Evolutionary conservation across 768 basidiomycete species (phyloP).

Genomic region (Lyophyllum shimeji): DNA sequence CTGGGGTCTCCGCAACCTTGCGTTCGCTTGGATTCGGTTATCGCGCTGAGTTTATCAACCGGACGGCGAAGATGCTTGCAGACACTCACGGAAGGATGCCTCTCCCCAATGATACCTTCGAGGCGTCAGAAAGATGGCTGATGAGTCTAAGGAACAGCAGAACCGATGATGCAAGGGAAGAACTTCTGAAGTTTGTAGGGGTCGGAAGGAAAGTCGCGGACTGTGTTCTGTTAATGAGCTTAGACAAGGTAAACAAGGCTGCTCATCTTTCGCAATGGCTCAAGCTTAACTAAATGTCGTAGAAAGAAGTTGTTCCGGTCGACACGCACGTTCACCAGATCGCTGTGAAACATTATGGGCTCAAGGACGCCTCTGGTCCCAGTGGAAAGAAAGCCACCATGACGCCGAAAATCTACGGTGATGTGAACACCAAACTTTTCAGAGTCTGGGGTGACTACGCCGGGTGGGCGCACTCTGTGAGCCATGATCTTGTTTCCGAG

Average conservation of each 20-base stretch:
- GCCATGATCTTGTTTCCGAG: not conserved
- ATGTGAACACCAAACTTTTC: conserved; percentile 60
- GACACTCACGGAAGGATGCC: conserved; percentile 42
- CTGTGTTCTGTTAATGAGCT: conserved; percentile 88
- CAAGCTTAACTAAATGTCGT: not conserved
- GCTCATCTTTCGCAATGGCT: not conserved
- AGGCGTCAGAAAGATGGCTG: conserved; percentile 65
- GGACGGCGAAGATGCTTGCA: conserved; percentile 77
- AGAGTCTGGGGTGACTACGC: conserved; percentile 81
- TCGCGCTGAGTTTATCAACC: conserved; percentile 86
- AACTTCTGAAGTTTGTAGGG: conserved; percentile 80
- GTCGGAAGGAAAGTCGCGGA: conserved; percentile 98
- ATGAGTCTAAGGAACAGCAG: conserved; percentile 43
- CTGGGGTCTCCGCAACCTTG: conserved; percentile 59
- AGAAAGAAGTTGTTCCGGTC: conserved; percentile 89
- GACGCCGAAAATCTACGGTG: conserved; percentile 76
- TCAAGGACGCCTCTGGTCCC: conserved; percentile 42
- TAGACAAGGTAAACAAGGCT: conserved; percentile 67
- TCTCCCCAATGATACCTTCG: conserved; percentile 24
- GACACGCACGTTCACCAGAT: conserved; percentile 97
- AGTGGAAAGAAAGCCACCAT: conserved; percentile 50
- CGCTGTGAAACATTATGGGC: conserved; percentile 73
- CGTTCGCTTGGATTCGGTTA: conserved; percentile 94
- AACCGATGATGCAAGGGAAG: conserved; percentile 65
- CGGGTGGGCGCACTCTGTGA: conserved; percentile 88